Conservation (phyloP, 1,139 yeast species). For the Hansenula sp. region DNA sequence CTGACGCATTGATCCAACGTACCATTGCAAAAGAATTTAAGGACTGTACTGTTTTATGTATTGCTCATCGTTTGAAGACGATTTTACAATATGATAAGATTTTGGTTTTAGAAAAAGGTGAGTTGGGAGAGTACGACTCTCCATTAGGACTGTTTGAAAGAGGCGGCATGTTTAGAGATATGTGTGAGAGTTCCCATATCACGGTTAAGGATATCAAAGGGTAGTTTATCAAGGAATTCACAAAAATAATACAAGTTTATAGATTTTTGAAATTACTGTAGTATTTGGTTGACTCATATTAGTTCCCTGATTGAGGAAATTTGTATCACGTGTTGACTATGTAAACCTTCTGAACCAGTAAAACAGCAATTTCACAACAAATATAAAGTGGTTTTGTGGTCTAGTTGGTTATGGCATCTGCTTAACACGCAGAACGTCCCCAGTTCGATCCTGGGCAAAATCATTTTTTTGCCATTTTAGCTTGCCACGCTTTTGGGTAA, state of each 20-base stretch:
- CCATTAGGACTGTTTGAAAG: constrained; percentile 40
- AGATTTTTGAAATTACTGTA: too few relatives aligned
- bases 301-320: too few relatives aligned
- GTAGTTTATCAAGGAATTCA: too few relatives aligned
- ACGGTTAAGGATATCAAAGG: background rate
- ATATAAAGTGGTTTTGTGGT: constrained; percentile 65
- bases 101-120: constrained; percentile 59
- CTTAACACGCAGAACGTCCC: constrained; percentile 99
- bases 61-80: constrained; percentile 71
- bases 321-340: too few relatives aligned
- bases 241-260: background rate
- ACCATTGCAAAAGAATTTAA: constrained; percentile 57
- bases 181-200: constrained; percentile 40
- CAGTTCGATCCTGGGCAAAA: constrained; percentile 99
- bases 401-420: constrained; percentile 99
- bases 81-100: constrained; percentile 60
- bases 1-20: constrained; percentile 62
- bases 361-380: background rate
- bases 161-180: constrained; percentile 46
- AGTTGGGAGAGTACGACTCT: constrained; percentile 51
- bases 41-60: constrained; percentile 64
- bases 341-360: background rate
- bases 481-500: too few relatives aligned
- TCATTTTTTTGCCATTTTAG: constrained; percentile 39
- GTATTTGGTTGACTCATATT: too few relatives aligned